Conservation (phyloP, 192 early-diverging fungal species). For the Podila epicladia region DNA sequence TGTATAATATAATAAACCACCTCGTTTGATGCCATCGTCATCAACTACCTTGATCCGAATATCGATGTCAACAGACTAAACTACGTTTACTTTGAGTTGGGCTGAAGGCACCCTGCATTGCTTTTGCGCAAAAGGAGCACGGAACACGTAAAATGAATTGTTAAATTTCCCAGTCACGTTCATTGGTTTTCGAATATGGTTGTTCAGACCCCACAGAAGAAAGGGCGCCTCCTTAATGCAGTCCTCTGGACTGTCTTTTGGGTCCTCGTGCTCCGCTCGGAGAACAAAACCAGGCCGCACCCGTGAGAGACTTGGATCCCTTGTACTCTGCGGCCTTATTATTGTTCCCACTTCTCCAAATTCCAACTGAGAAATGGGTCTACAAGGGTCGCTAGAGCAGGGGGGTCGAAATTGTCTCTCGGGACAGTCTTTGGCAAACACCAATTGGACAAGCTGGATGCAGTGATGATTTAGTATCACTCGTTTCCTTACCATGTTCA, state of each 20-base stretch:
- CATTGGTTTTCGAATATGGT: too few relatives aligned
- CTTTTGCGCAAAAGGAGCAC: too few relatives aligned
- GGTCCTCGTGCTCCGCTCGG: neutral
- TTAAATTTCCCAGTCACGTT: too few relatives aligned
- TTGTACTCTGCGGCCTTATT: conserved; percentile 2
- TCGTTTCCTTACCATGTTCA: conserved; percentile 7
- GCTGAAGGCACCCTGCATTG: too few relatives aligned
- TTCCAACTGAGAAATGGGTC: neutral
- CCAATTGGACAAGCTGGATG: conserved; percentile 2
- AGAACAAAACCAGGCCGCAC: neutral
- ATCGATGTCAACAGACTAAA: too few relatives aligned
- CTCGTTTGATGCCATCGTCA: too few relatives aligned
- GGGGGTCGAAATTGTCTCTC: neutral
- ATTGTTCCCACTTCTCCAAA: neutral
- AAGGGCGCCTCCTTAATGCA: neutral
- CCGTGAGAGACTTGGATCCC: neutral
- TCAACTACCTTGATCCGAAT: too few relatives aligned
- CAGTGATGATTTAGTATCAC: neutral
- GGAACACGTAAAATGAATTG: too few relatives aligned
- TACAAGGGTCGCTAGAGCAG: neutral
- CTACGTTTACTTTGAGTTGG: too few relatives aligned
- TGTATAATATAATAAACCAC: too few relatives aligned
- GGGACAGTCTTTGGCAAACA: neutral
- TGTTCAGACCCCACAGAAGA: neutral
- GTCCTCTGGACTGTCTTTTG: neutral